A percentile compares a stretch with the other conserved stretches of the same genome.
These are phyloP conservation scores for Oryza nivara DNA, from an alignment of 176 grass and related monocot genomes.

Conservation along the genomic window DNA sequence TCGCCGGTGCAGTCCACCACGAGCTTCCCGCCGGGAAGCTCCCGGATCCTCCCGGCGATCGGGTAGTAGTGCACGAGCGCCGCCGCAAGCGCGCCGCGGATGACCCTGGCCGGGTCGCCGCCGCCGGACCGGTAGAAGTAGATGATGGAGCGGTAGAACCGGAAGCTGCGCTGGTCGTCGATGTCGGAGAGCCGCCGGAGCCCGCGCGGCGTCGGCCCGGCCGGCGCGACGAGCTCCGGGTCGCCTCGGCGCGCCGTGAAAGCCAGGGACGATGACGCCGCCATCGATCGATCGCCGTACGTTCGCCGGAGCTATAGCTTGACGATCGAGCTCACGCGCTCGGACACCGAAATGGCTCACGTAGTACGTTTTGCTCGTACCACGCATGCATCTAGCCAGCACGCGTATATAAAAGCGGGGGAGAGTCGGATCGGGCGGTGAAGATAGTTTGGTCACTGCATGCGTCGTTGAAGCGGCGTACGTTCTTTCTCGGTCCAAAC, in stretches of 20 bases:
- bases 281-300: not conserved
- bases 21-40: slow-evolving; percentile 43
- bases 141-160: slow-evolving; percentile 41
- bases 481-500: not conserved
- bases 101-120: slow-evolving; percentile 33
- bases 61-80: slow-evolving; percentile 53
- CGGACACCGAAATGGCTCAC: not conserved
- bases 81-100: slow-evolving; percentile 15
- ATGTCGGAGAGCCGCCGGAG: slow-evolving; percentile 49
- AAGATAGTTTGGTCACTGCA: not conserved
- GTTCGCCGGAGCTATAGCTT: not conserved
- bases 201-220: slow-evolving; percentile 37
- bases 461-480: not conserved
- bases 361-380: not conserved
- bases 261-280: not conserved
- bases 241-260: slow-evolving; percentile 33
- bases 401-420: not conserved
- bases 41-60: slow-evolving; percentile 46
- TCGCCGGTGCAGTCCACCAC: slow-evolving; percentile 54
- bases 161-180: slow-evolving; percentile 52
- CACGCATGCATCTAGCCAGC: not conserved
- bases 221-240: slow-evolving; percentile 33
- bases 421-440: not conserved
- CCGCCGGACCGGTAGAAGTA: slow-evolving; percentile 21
- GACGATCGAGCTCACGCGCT: not conserved